A percentile compares a stretch with the other conserved stretches of the same genome.
Conservation (phyloP, 2,329 filamentous ascomycete genomes). For the Venturia carpophila region DNA sequence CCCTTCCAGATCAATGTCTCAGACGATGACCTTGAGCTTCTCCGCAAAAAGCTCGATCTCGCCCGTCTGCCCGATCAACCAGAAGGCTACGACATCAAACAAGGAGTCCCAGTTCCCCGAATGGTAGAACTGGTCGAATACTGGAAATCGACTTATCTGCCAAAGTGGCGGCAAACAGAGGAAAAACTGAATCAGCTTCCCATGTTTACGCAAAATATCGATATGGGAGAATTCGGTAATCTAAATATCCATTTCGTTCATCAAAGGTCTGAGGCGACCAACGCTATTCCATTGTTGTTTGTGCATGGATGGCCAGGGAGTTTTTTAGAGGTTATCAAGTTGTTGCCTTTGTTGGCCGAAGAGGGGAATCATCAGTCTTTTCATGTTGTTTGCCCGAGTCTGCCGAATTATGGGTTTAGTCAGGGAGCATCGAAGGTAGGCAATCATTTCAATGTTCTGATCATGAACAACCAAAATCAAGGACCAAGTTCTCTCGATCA, state of each 20-base stretch:
- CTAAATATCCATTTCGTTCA: conserved; percentile 60
- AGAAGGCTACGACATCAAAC: conserved; percentile 39
- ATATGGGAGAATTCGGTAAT: conserved; percentile 51
- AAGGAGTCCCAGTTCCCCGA: conserved; percentile 52
- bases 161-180: conserved; percentile 55
- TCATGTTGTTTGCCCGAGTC: conserved; percentile 45
- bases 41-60: conserved; percentile 48
- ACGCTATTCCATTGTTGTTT: conserved; percentile 58
- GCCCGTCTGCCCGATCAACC: conserved; percentile 51
- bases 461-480: not conserved
- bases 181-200: conserved; percentile 51
- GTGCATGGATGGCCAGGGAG: conserved; percentile 64
- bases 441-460: not conserved
- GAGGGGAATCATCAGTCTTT: conserved; percentile 35
- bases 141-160: conserved; percentile 46
- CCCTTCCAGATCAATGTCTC: conserved; percentile 45
- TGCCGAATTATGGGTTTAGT: conserved; percentile 52
- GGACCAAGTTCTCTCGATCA: not conserved
- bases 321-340: conserved; percentile 58
- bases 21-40: conserved; percentile 43
- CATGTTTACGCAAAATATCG: conserved; percentile 39
- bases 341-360: conserved; percentile 42
- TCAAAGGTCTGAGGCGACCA: conserved; percentile 42
- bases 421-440: conserved; percentile 44
- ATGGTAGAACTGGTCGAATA: conserved; percentile 50